These are phyloP conservation scores for Aquilaria malaccensis DNA, from an alignment of 345 rosid species.

Conservation along the genomic window DNA sequence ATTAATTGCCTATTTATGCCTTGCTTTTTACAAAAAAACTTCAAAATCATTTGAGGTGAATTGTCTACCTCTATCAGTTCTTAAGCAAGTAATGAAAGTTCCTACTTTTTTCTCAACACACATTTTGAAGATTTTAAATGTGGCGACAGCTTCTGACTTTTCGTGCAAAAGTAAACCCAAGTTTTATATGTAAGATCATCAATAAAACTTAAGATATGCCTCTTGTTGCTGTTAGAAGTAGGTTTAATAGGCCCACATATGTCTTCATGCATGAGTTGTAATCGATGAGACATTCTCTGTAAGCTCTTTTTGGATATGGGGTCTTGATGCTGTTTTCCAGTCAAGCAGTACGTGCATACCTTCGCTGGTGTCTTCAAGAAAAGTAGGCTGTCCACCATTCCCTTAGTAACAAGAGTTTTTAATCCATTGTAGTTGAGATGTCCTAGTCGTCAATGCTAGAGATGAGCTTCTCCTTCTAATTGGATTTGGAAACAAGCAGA, in stretches of 20 bases:
- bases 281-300: slow-evolving; percentile 1
- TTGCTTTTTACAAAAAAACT: too few relatives aligned
- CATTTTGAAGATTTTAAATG: slow-evolving; percentile 6
- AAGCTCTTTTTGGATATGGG: slow-evolving; percentile 4
- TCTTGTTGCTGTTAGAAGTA: background rate
- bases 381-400: slow-evolving; percentile 12
- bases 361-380: background rate
- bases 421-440: slow-evolving; percentile 11
- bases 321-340: slow-evolving; percentile 9
- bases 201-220: slow-evolving; percentile 7
- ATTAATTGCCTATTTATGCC: too few relatives aligned
- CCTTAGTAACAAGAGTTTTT: background rate
- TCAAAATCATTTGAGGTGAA: too few relatives aligned
- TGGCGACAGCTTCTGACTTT: slow-evolving; percentile 3
- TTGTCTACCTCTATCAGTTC: background rate
- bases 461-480: background rate
- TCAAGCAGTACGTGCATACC: slow-evolving; percentile 4
- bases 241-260: slow-evolving; percentile 11
- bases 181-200: slow-evolving; percentile 8
- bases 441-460: slow-evolving; percentile 12
- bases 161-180: background rate
- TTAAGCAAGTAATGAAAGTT: too few relatives aligned
- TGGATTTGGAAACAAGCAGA: background rate
- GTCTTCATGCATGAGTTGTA: slow-evolving; percentile 7
- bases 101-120: background rate